A percentile compares a stretch with the other conserved stretches of the same genome.
These are phyloP conservation scores for Penicillium samsonianum DNA, from an alignment of 495 filamentous ascomycete genomes.

Conservation along the genomic window DNA sequence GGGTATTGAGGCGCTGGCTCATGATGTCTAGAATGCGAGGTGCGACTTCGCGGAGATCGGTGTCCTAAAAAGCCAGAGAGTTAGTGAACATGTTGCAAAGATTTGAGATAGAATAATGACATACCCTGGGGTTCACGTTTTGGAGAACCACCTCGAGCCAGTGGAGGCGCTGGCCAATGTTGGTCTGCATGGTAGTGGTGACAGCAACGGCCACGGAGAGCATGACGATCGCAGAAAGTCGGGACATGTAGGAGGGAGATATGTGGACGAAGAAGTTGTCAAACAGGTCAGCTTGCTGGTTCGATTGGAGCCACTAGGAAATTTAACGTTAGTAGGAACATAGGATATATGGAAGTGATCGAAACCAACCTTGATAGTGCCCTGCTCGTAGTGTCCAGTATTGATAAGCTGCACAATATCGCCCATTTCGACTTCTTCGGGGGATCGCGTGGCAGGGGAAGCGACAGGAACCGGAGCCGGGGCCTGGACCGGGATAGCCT, in stretches of 20 bases:
- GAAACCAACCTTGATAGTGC: conserved; percentile 58
- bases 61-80: conserved; percentile 52
- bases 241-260: conserved; percentile 66
- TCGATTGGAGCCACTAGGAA: conserved; percentile 81
- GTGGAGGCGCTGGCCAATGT: conserved; percentile 64
- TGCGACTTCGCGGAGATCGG: conserved; percentile 69
- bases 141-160: conserved; percentile 77
- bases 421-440: conserved; percentile 65
- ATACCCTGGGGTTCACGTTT: conserved; percentile 51
- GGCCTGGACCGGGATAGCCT: conserved; percentile 17
- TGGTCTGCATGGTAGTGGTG: conserved; percentile 65
- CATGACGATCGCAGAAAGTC: conserved; percentile 70
- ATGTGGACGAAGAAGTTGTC: conserved; percentile 75
- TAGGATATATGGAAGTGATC: background rate
- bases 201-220: conserved; percentile 84
- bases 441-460: conserved; percentile 36
- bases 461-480: conserved; percentile 9
- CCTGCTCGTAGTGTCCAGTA: conserved; percentile 69
- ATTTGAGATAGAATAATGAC: conserved; percentile 18
- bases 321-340: conserved; percentile 24
- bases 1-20: conserved; percentile 65
- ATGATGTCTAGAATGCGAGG: conserved; percentile 69
- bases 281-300: conserved; percentile 73
- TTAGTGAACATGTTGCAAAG: background rate
- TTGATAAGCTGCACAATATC: conserved; percentile 66